Base-by-base conservation (phyloP, 768 basidiomycete genomes). In the Suillus decipiens region DNA sequence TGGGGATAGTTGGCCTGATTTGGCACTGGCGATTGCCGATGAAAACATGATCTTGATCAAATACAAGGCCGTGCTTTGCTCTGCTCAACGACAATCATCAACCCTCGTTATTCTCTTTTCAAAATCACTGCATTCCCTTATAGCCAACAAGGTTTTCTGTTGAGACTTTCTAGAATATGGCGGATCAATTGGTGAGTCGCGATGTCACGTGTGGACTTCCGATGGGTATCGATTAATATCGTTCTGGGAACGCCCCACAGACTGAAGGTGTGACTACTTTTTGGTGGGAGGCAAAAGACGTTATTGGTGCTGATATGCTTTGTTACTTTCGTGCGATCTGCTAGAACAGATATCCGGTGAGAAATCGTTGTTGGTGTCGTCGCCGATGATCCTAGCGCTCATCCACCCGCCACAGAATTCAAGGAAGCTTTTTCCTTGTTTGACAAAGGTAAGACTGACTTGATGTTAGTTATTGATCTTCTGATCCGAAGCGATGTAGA, bases 361-460 rank as follows among this genome's bases (percentile, higher is more conserved):
- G 87, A 77, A 17, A 47, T 64, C 53, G 22, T 54, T 54, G 36
- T 14, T 56, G 34, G 42, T 39, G 39, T 39, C 12, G 15, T 33
- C 24, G 48, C 54, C 60, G 55, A 59, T n/a, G 53, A 41, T 36
- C 41, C 14, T 15, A 37, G 34, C 42, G 56, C 67, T 59, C 64
- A 64, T 45, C 50, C 33, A n/a, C 24, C 39, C n/a, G 68, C 54
- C 51, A 34, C 74, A 93, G 95, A 96, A 79, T 98, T 96, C 87
- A 98, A 96, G 85, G 96, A 98, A 82, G 96, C 96, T 57, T 98
- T 99, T 81, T 94, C 95, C 63, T 85, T 99, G 24, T 98, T 99
- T 77, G 95, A 97, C 82, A 96, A 95, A 77, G 92, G 95, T 94
- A 64, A 63, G 83, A 77, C 11, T 9, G 33, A 31, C 51, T 43